A percentile compares a stretch with the other conserved stretches of the same genome.
phyloP scores from a whole-genome alignment of 371 early-diverging fungal genomes.

The Mycotypha africana region DNA sequence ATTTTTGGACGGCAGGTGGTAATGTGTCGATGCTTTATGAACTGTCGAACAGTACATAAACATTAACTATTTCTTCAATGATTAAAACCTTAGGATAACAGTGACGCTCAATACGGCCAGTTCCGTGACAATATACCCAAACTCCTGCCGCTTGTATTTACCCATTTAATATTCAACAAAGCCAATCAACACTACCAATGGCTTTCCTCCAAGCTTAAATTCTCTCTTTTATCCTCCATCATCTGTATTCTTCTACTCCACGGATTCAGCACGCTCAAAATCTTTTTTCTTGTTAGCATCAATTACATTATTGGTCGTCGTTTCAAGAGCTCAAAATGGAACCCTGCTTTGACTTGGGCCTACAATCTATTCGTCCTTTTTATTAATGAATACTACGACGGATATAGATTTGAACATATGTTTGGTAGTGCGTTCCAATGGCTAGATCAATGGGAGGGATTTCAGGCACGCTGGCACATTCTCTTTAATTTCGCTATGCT shows the following conservation, averaged over 20 bases:
- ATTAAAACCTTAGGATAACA: constrained; percentile 79
- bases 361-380: constrained; percentile 75
- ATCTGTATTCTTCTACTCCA: constrained; percentile 51
- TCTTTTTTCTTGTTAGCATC: constrained; percentile 48
- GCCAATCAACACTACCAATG: constrained; percentile 22
- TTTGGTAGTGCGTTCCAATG: constrained; percentile 57
- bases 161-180: constrained; percentile 46
- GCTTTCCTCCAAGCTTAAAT: constrained; percentile 19
- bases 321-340: constrained; percentile 44
- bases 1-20: constrained; percentile 52
- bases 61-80: not conserved
- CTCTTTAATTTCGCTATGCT: constrained; percentile 89
- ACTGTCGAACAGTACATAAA: not conserved
- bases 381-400: constrained; percentile 64
- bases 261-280: constrained; percentile 64
- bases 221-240: constrained; percentile 56
- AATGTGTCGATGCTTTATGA: not conserved
- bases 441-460: constrained; percentile 49
- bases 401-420: constrained; percentile 57
- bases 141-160: constrained; percentile 47
- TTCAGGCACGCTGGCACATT: constrained; percentile 79
- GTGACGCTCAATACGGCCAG: constrained; percentile 77
- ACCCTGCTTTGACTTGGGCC: constrained; percentile 72
- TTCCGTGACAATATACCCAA: constrained; percentile 74
- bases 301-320: constrained; percentile 63